Conservation (phyloP, 2,329 filamentous ascomycete species). For the Drechmeria coniospora region DNA sequence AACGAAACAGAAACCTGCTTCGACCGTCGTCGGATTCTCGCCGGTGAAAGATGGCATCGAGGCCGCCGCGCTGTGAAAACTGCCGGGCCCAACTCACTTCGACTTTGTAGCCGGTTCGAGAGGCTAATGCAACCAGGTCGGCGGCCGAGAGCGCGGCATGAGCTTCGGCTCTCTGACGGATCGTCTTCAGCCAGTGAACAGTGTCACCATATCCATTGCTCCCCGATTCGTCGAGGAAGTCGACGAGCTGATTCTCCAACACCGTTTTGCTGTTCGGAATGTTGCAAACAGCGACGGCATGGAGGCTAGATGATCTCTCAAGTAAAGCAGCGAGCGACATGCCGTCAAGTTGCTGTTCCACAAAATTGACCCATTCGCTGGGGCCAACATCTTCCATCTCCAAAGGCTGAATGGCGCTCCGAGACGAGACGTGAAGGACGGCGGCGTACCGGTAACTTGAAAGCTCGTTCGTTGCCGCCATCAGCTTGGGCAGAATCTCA, state of each 20-base stretch:
- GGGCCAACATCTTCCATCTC: conserved; percentile 3
- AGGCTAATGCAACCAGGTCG: conserved; percentile 9
- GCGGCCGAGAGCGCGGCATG: conserved; percentile 4
- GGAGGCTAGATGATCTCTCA: not conserved
- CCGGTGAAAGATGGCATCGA: conserved; percentile 19
- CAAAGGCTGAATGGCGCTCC: not conserved
- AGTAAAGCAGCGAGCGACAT: conserved; percentile 5
- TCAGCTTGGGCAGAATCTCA: conserved; percentile 14
- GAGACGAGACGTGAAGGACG: conserved; percentile 5
- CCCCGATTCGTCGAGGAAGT: not conserved
- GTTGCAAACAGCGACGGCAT: not conserved
- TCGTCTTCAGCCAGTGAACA: conserved; percentile 4
- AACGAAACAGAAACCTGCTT: conserved; percentile 7
- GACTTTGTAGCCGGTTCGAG: conserved; percentile 27
- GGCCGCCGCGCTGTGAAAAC: conserved; percentile 8
- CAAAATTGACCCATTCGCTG: conserved; percentile 9
- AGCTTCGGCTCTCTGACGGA: conserved; percentile 1
- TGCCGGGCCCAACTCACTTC: conserved; percentile 29
- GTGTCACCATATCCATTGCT: not conserved
- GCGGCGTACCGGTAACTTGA: conserved; percentile 14
- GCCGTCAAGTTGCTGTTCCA: conserved; percentile 1
- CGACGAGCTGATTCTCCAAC: not conserved
- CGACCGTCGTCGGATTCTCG: conserved; percentile 9
- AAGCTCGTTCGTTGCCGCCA: conserved; percentile 14
- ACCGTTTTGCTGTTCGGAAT: not conserved